Conservation (phyloP, 768 basidiomycete genomes). For the Hygrocybe punicea region DNA sequence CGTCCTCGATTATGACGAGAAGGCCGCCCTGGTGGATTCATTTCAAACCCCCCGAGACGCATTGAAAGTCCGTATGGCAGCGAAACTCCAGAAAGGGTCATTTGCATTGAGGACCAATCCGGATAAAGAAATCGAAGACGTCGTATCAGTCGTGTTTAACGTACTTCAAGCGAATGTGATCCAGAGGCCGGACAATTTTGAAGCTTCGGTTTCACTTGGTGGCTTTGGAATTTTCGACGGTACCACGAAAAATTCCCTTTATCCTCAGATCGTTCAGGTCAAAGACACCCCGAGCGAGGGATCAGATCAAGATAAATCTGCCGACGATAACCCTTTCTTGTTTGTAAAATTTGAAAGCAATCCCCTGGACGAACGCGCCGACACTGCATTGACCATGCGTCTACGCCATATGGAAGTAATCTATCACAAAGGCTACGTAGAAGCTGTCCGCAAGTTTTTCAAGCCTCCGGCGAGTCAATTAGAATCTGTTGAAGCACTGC, state of each 20-base stretch:
- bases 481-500: slow-evolving; percentile 89
- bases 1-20: slow-evolving; percentile 89
- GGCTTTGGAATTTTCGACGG: slow-evolving; percentile 89
- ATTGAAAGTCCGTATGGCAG: slow-evolving; percentile 67
- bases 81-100: slow-evolving; percentile 82
- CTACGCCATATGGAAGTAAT: slow-evolving; percentile 97
- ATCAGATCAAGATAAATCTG: slow-evolving; percentile 14
- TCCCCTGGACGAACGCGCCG: slow-evolving; percentile 87
- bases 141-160: slow-evolving; percentile 86
- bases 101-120: slow-evolving; percentile 79
- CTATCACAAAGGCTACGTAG: slow-evolving; percentile 91
- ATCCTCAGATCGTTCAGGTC: slow-evolving; percentile 87
- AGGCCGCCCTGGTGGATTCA: slow-evolving; percentile 62
- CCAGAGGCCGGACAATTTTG: slow-evolving; percentile 84
- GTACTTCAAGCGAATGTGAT: slow-evolving; percentile 78
- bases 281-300: slow-evolving; percentile 24
- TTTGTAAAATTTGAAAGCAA: slow-evolving; percentile 88
- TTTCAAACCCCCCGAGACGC: slow-evolving; percentile 76
- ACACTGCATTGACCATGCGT: slow-evolving; percentile 81
- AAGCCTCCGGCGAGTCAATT: slow-evolving; percentile 91
- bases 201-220: slow-evolving; percentile 78
- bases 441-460: slow-evolving; percentile 88
- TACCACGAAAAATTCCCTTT: slow-evolving; percentile 73
- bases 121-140: slow-evolving; percentile 57
- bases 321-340: slow-evolving; percentile 66